These are phyloP conservation scores for Eutrema yunnanense DNA, from an alignment of 345 rosid genomes.

Conservation along the genomic window DNA sequence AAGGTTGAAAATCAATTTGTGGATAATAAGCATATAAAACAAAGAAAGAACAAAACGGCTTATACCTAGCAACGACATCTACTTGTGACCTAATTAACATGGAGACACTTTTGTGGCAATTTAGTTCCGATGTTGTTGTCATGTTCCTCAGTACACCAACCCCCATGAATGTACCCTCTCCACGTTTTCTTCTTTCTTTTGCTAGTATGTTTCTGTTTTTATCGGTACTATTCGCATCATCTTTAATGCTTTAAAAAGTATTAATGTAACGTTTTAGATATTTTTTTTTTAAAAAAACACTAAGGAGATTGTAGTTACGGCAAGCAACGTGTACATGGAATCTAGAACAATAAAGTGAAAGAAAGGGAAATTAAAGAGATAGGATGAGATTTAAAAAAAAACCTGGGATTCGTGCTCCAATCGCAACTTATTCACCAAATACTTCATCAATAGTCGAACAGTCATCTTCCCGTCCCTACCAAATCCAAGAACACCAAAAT, in stretches of 20 bases:
- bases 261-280: slow-evolving; percentile 4
- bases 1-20: slow-evolving; percentile 20
- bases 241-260: slow-evolving; percentile 17
- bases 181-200: slow-evolving; percentile 19
- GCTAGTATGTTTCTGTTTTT: slow-evolving; percentile 20
- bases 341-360: slow-evolving; percentile 18
- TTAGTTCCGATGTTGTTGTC: slow-evolving; percentile 31
- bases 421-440: slow-evolving; percentile 89
- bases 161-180: slow-evolving; percentile 33
- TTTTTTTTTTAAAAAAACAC: not conserved
- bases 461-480: slow-evolving; percentile 97
- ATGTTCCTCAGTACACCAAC: slow-evolving; percentile 34
- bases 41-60: slow-evolving; percentile 27
- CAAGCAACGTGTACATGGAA: slow-evolving; percentile 33
- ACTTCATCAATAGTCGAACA: slow-evolving; percentile 81
- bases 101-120: slow-evolving; percentile 33
- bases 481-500: slow-evolving; percentile 24
- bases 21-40: slow-evolving; percentile 26
- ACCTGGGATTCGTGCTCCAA: slow-evolving; percentile 98
- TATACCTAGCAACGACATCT: slow-evolving; percentile 33
- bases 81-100: slow-evolving; percentile 38
- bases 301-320: slow-evolving; percentile 33
- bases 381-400: slow-evolving; percentile 11
- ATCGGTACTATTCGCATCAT: slow-evolving; percentile 18
- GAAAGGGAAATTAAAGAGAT: slow-evolving; percentile 5